Evolutionary conservation across 352 stramenopile species (phyloP).

Genomic region (Phytophthora sp.): DNA sequence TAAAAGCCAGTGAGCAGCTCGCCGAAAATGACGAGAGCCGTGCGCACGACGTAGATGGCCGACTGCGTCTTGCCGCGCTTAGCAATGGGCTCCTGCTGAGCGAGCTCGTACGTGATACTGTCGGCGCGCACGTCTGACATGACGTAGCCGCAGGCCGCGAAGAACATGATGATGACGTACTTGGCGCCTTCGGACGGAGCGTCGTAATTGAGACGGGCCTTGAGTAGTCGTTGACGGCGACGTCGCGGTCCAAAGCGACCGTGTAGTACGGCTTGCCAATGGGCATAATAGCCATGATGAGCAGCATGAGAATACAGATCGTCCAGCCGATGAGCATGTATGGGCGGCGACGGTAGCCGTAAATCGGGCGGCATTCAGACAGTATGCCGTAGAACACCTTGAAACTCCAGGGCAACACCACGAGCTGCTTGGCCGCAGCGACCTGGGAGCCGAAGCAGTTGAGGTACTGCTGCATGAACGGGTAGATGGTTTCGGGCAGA

Average conservation of each 20-base stretch:
- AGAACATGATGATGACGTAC: slow-evolving; percentile 39
- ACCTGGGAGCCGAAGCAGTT: slow-evolving; percentile 50
- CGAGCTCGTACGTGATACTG: slow-evolving; percentile 55
- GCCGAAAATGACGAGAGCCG: slow-evolving; percentile 42
- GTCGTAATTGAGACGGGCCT: slow-evolving; percentile 40
- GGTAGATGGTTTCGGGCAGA: slow-evolving; percentile 53
- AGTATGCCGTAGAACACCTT: slow-evolving; percentile 41
- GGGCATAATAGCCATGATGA: slow-evolving; percentile 47
- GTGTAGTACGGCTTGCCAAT: slow-evolving; percentile 60
- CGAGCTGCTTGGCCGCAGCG: slow-evolving; percentile 43
- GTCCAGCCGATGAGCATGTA: slow-evolving; percentile 66
- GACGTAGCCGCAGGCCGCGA: slow-evolving; percentile 29
- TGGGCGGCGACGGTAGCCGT: slow-evolving; percentile 57
- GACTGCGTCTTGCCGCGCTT: slow-evolving; percentile 60
- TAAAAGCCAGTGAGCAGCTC: slow-evolving; percentile 43
- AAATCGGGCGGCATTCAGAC: slow-evolving; percentile 46
- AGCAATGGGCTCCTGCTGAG: slow-evolving; percentile 51
- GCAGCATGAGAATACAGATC: slow-evolving; percentile 49
- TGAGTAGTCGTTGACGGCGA: slow-evolving; percentile 30
- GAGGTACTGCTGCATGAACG: slow-evolving; percentile 53
- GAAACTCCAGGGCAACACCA: slow-evolving; percentile 59
- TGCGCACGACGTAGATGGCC: slow-evolving; percentile 48
- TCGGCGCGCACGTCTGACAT: slow-evolving; percentile 36
- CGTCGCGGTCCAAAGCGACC: slow-evolving; percentile 18
- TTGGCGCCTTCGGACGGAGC: slow-evolving; percentile 40